Evolutionary conservation across 192 early-diverging fungal species (phyloP), one percentile per base, ranked within the genome.

Genomic region (Coemansia sp.): DNA sequence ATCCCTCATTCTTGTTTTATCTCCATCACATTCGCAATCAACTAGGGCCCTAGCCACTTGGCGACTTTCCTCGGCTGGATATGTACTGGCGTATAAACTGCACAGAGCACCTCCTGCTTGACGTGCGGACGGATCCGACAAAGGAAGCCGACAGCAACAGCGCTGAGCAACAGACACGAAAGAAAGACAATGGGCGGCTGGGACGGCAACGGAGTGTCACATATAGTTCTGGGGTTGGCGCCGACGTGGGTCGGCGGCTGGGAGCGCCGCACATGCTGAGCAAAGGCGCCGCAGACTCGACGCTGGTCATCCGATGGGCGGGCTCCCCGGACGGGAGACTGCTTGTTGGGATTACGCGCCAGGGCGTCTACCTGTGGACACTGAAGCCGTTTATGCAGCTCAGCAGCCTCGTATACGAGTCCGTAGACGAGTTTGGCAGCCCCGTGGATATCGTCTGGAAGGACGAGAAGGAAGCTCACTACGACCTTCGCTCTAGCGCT

Each of bases 71-170:
- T 17, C 17, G 17, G 15, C 17, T 45, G 5, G 42, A 17, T 45
- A 80, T 80, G 77, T 80, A 80, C 69, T 80, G 77, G 77, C 68
- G 77, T 52, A 71, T 80, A 33, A 64, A 73, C 53, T 74, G 77
- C 55, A 65, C 72, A 3, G 77, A 80, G 67, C 71, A 74, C 46
- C 71, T 70, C 9, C n/a, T 62, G 62, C 76, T 79, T n/a, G 43
- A 62, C 19, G 34, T 70, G 23, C 58, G 65, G 33, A 25, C 25
- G 6, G 68, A 68, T 19, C 67, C 46, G 15, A 61, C 45, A 33
- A 22, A 55, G 5, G 38, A 4, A 23, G 15, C 5, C 35, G 13
- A 54, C 6, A 41, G 17, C 49, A 22, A 14, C 3, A 9, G 9
- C 61, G 15, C 42, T 45, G 14, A 45, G 14, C 7, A 48, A 14